phyloP scores from a whole-genome alignment of 768 basidiomycete genomes.

The Thelephora ganbajun region DNA sequence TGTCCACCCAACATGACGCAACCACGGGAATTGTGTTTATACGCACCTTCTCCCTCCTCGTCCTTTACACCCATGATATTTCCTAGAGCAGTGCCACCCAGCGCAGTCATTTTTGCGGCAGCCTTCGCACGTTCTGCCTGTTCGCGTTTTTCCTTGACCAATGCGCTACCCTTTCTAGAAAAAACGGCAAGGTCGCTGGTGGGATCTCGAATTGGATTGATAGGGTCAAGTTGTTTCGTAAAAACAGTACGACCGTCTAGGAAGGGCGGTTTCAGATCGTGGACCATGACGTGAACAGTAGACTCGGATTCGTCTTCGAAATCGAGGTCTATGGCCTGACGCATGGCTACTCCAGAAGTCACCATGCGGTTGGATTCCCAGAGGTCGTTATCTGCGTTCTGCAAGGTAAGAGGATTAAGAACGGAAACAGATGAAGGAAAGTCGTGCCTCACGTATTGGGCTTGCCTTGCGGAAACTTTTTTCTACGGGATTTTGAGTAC shows the following conservation, averaged over 20 bases:
- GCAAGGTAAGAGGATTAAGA: conserved; percentile 11
- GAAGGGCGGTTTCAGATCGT: conserved; percentile 95
- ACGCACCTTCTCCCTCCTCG: conserved; percentile 83
- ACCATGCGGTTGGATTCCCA: conserved; percentile 99
- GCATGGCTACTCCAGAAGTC: conserved; percentile 86
- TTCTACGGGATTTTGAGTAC: conserved; percentile 31
- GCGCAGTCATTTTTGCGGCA: conserved; percentile 84
- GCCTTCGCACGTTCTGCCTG: conserved; percentile 94
- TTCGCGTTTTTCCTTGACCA: conserved; percentile 93
- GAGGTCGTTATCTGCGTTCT: conserved; percentile 96
- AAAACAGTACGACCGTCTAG: conserved; percentile 92
- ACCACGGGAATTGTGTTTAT: conserved; percentile 6
- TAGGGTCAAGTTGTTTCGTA: conserved; percentile 92
- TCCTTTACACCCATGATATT: conserved; percentile 97
- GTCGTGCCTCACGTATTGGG: conserved; percentile 68
- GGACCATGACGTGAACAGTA: conserved; percentile 94
- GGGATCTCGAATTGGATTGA: conserved; percentile 89
- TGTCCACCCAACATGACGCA: conserved; percentile 40
- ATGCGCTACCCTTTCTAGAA: conserved; percentile 88
- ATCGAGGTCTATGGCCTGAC: conserved; percentile 78
- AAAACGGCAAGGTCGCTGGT: conserved; percentile 94
- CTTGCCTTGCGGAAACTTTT: conserved; percentile 86
- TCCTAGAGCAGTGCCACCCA: conserved; percentile 89
- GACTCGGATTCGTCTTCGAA: conserved; percentile 96
- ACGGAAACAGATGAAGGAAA: background rate